phyloP scores from a whole-genome alignment of 805 yeast genomes.

The Wickerhamiella sergipiensis region DNA sequence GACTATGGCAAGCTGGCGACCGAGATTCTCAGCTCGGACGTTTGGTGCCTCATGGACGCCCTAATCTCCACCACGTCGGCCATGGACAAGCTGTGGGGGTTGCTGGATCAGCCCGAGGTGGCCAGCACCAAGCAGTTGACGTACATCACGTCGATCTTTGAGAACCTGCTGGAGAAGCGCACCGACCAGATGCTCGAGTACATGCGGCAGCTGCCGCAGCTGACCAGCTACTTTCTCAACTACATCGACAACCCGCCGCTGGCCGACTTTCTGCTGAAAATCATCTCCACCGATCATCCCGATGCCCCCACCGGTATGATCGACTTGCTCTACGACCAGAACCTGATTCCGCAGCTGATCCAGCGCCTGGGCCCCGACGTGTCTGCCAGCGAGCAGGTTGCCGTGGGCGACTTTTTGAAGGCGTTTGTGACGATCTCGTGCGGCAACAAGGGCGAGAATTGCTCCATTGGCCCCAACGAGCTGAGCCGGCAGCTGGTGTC shows the following conservation, averaged over 20 bases:
- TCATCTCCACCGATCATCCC: slow-evolving; percentile 85
- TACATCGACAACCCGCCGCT: slow-evolving; percentile 89
- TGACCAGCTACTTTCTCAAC: slow-evolving; percentile 68
- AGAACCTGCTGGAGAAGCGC: slow-evolving; percentile 77
- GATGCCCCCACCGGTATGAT: slow-evolving; percentile 81
- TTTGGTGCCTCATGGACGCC: slow-evolving; percentile 86
- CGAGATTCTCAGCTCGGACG: slow-evolving; percentile 80
- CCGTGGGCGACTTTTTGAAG: slow-evolving; percentile 89
- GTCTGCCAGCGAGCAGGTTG: slow-evolving; percentile 66
- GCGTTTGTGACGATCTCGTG: slow-evolving; percentile 91
- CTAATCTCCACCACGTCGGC: slow-evolving; percentile 62
- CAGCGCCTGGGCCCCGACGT: slow-evolving; percentile 55
- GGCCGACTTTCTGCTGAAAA: slow-evolving; percentile 81
- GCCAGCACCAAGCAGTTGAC: slow-evolving; percentile 68
- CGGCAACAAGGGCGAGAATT: slow-evolving; percentile 75
- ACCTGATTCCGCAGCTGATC: slow-evolving; percentile 58
- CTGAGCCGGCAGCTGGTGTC: slow-evolving; percentile 83
- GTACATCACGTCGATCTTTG: slow-evolving; percentile 82
- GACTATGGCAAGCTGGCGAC: slow-evolving; percentile 57
- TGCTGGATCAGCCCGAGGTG: slow-evolving; percentile 55
- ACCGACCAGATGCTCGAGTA: slow-evolving; percentile 65
- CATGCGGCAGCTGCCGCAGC: slow-evolving; percentile 48
- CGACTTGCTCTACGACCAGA: slow-evolving; percentile 57
- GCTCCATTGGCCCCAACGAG: slow-evolving; percentile 93
- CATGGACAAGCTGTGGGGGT: slow-evolving; percentile 62